Conservation (phyloP, 2,329 filamentous ascomycete genomes). For the Aureobasidium vineae region DNA sequence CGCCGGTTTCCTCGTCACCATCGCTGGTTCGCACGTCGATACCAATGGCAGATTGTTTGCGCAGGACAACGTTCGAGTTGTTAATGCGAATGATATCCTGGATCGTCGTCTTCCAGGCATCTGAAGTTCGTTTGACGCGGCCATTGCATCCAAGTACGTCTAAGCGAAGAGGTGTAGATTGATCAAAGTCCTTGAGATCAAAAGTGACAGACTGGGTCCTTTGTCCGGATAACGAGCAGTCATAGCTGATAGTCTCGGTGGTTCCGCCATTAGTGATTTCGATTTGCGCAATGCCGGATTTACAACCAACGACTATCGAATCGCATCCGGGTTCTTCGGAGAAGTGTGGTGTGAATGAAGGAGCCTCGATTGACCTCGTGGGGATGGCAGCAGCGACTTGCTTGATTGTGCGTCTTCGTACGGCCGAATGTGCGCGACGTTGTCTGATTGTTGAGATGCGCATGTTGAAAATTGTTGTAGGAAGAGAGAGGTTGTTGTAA, state of each 20-base stretch:
- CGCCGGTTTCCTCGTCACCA: not conserved
- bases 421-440: not conserved
- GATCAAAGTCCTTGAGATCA: not conserved
- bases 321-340: not conserved
- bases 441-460: constrained; percentile 16
- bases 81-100: constrained; percentile 42
- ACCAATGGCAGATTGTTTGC: constrained; percentile 40
- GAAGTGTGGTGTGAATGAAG: not conserved
- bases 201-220: not conserved
- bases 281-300: constrained; percentile 11
- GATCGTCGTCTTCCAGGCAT: not conserved
- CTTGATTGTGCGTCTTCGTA: not conserved
- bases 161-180: not conserved
- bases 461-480: not conserved
- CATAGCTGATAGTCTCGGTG: not conserved
- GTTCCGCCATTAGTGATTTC: constrained; percentile 31
- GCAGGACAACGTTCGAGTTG: constrained; percentile 41
- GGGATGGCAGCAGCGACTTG: not conserved
- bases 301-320: not conserved
- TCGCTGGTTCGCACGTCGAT: not conserved
- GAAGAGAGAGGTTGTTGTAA: too few relatives aligned
- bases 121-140: not conserved
- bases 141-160: constrained; percentile 2
- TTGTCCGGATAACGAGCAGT: not conserved
- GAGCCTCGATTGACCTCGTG: not conserved